These are phyloP conservation scores for Mariannaea sp. DNA, from an alignment of 2,329 filamentous ascomycete genomes.

Conservation along the genomic window DNA sequence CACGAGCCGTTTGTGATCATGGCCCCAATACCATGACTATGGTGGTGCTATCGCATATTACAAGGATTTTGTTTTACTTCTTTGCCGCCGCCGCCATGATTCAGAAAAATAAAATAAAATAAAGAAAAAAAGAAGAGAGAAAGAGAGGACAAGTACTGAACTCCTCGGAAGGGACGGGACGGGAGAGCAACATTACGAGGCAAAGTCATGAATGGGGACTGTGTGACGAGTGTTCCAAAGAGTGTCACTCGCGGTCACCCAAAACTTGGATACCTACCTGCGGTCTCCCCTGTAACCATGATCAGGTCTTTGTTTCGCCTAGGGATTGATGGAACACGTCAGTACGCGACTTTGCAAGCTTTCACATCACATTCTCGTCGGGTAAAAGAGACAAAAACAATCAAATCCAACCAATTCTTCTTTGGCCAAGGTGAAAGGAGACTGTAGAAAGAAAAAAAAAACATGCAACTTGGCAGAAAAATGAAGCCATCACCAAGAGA, in stretches of 20 bases:
- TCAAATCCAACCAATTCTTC: slow-evolving; percentile 14
- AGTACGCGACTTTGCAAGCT: neutral
- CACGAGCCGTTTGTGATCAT: slow-evolving; percentile 23
- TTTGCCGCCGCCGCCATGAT: slow-evolving; percentile 5
- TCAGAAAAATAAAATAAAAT: too few relatives aligned
- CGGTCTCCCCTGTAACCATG: too few relatives aligned
- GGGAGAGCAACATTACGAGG: slow-evolving; percentile 4
- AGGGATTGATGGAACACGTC: neutral
- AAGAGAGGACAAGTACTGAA: too few relatives aligned
- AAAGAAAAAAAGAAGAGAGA: too few relatives aligned
- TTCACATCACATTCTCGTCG: neutral
- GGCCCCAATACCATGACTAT: slow-evolving; percentile 19
- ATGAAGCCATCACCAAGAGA: slow-evolving; percentile 38
- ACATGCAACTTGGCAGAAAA: slow-evolving; percentile 25
- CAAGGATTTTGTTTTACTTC: slow-evolving; percentile 30
- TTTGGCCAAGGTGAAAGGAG: neutral
- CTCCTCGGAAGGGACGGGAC: too few relatives aligned
- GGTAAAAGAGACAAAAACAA: slow-evolving; percentile 7
- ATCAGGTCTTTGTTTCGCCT: slow-evolving; percentile 14
- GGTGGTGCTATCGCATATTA: slow-evolving; percentile 21
- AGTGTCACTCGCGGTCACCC: slow-evolving; percentile 12
- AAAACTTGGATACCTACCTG: too few relatives aligned
- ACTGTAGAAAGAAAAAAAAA: too few relatives aligned
- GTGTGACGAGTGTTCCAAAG: neutral
- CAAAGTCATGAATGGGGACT: slow-evolving; percentile 11